phyloP scores from a whole-genome alignment of 805 yeast genomes.

The Candida caryicola region DNA sequence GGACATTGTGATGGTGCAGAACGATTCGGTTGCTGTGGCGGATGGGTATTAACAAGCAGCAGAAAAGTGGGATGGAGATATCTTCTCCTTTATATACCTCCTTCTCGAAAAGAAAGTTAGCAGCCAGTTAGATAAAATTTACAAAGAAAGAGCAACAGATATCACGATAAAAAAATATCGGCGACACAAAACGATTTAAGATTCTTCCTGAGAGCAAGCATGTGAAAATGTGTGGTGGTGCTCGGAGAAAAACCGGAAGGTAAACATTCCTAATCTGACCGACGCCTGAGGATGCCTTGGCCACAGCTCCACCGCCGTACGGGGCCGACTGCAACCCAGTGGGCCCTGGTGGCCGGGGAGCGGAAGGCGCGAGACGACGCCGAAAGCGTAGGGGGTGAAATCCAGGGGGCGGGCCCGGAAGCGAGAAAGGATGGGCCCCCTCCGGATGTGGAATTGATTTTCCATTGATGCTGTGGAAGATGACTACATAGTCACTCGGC shows the following conservation, averaged over 20 bases:
- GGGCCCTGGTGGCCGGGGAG: no score
- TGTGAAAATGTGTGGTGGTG: background rate
- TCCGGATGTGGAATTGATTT: no score
- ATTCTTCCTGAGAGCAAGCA: background rate
- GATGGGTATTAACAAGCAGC: background rate
- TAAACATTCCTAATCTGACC: background rate
- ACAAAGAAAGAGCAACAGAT: background rate
- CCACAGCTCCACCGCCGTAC: no score
- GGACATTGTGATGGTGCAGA: constrained; percentile 6
- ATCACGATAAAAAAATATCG: background rate
- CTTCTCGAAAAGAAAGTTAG: constrained; percentile 6
- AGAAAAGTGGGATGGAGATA: constrained; percentile 1
- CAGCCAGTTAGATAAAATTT: constrained; percentile 8
- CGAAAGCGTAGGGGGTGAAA: no score
- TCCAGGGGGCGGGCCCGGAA: no score
- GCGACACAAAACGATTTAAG: background rate
- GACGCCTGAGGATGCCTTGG: no score
- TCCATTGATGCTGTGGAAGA: no score
- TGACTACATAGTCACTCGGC: no score
- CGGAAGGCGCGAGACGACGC: no score
- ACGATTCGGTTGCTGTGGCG: background rate
- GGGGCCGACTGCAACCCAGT: no score
- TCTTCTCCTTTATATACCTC: constrained; percentile 9
- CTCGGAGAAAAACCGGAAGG: background rate
- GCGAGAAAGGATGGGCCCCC: no score